These are phyloP conservation scores for Botrytis sinoallii DNA, from an alignment of 2,329 filamentous ascomycete species.

Conservation along the genomic window DNA sequence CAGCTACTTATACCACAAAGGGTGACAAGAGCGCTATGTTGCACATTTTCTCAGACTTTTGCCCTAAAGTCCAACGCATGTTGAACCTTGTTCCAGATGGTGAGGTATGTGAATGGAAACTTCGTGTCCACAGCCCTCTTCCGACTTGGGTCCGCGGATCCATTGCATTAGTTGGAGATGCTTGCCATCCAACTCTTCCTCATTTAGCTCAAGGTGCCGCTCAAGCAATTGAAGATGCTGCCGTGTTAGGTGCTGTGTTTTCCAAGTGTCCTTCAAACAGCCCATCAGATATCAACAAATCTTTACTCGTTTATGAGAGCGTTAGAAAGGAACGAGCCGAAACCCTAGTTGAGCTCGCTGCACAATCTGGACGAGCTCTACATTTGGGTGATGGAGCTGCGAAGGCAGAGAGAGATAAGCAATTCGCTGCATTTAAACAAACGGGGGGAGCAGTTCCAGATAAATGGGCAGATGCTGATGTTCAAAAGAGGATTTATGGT, in stretches of 20 bases:
- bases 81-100: slow-evolving; percentile 58
- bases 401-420: slow-evolving; percentile 55
- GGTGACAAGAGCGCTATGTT: slow-evolving; percentile 61
- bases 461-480: slow-evolving; percentile 69
- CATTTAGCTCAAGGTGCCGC: slow-evolving; percentile 67
- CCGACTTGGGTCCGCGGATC: slow-evolving; percentile 56
- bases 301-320: slow-evolving; percentile 52
- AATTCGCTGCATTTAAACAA: slow-evolving; percentile 50
- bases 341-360: slow-evolving; percentile 50
- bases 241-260: slow-evolving; percentile 55
- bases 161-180: slow-evolving; percentile 58
- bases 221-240: slow-evolving; percentile 66
- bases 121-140: slow-evolving; percentile 56
- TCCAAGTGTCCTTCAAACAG: slow-evolving; percentile 39
- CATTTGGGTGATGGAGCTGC: slow-evolving; percentile 58
- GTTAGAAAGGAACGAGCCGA: slow-evolving; percentile 54
- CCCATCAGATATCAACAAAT: slow-evolving; percentile 44
- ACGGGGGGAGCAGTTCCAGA: slow-evolving; percentile 51
- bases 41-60: slow-evolving; percentile 59
- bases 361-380: slow-evolving; percentile 50
- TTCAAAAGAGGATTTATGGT: slow-evolving; percentile 61
- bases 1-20: slow-evolving; percentile 60
- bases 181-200: slow-evolving; percentile 65
- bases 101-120: slow-evolving; percentile 63
- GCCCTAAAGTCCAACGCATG: slow-evolving; percentile 56